Evolutionary conservation across 306 rosid genomes (phyloP).

Genomic region (Gynostemma pentaphyllum): DNA sequence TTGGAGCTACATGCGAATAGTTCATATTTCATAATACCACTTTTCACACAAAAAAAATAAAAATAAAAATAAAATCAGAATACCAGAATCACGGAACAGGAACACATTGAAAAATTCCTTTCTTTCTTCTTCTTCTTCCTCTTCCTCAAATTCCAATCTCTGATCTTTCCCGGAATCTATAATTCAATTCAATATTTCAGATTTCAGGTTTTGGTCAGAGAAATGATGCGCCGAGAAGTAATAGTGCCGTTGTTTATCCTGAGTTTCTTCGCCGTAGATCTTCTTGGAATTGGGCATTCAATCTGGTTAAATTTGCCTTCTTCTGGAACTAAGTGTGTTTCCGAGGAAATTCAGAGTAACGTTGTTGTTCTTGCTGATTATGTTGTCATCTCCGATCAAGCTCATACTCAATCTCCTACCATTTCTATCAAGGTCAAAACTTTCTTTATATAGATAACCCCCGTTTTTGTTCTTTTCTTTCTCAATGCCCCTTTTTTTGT

Average conservation of each 20-base stretch:
- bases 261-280: slow-evolving; percentile 16
- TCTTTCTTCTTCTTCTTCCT: background rate
- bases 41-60: too few species aligned
- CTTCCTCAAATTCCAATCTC: background rate
- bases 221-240: slow-evolving; percentile 1
- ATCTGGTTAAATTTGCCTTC: slow-evolving; percentile 53
- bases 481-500: background rate
- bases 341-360: slow-evolving; percentile 90
- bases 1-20: too few species aligned
- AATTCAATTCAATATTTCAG: background rate
- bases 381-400: slow-evolving; percentile 44
- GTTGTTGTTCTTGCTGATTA: slow-evolving; percentile 89
- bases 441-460: background rate
- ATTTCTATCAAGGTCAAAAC: slow-evolving; percentile 62
- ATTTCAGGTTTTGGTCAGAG: background rate
- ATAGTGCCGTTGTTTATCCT: background rate
- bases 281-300: slow-evolving; percentile 21
- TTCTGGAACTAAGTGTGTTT: slow-evolving; percentile 73
- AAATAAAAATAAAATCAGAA: background rate
- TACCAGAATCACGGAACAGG: background rate
- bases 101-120: too few species aligned
- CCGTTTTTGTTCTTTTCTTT: background rate
- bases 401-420: slow-evolving; percentile 31
- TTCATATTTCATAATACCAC: too few species aligned
- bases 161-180: background rate